phyloP scores from a whole-genome alignment of 257 asterid species.

The Solanum megistacrolobum region DNA sequence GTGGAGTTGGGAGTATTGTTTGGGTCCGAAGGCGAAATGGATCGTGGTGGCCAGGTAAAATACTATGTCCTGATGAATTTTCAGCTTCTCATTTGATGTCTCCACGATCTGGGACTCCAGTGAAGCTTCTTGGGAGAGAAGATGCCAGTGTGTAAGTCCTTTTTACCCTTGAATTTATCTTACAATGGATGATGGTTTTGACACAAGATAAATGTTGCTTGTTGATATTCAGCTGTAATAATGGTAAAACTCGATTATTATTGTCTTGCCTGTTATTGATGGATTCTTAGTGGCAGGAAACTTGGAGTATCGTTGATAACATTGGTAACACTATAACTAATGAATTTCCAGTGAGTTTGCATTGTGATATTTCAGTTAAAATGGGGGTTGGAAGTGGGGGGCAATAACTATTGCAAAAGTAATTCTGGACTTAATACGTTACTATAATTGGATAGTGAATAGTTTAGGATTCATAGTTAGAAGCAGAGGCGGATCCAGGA shows the following conservation, averaged over 20 bases:
- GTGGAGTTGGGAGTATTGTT: conserved; percentile 90
- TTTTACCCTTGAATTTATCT: background rate
- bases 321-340: background rate
- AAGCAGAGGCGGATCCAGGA: background rate
- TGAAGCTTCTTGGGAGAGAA: conserved; percentile 97
- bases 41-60: conserved; percentile 99
- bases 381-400: background rate
- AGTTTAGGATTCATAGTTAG: background rate
- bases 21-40: conserved; percentile 99
- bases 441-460: background rate
- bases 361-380: background rate
- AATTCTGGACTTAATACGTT: background rate
- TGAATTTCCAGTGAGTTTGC: background rate
- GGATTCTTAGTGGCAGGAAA: background rate
- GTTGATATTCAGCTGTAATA: background rate
- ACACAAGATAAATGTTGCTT: background rate
- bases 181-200: background rate
- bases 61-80: conserved; percentile 81
- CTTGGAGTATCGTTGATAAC: background rate
- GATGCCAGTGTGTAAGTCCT: conserved; percentile 96
- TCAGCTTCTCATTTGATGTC: conserved; percentile 67
- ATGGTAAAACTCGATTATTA: background rate
- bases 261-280: background rate
- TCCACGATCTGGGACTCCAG: conserved; percentile 98
- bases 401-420: background rate